Evolutionary conservation across 1,139 yeast genomes (phyloP).

Genomic region (Hemisphaericaspora subhashii): DNA sequence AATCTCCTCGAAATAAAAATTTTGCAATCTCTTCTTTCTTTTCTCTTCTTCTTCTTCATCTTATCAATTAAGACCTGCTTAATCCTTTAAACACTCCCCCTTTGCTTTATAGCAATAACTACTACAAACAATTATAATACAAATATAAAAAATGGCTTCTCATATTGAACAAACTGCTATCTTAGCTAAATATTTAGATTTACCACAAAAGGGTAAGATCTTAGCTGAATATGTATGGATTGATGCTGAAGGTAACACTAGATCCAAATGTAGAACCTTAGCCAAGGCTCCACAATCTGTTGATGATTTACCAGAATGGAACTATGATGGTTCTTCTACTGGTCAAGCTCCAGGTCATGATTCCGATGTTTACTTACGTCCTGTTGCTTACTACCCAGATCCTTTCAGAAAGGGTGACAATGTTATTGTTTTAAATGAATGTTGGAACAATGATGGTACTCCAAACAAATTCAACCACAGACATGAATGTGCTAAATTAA

Average conservation of each 20-base stretch:
- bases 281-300: constrained; percentile 64
- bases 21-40: background rate
- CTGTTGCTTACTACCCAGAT: constrained; percentile 90
- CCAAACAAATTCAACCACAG: constrained; percentile 98
- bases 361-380: constrained; percentile 92
- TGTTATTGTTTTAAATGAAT: constrained; percentile 90
- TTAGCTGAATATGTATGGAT: constrained; percentile 98
- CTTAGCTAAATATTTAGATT: constrained; percentile 76
- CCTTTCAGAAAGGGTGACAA: constrained; percentile 98
- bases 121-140: background rate
- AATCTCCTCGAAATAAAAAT: background rate
- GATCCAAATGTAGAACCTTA: constrained; percentile 93
- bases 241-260: constrained; percentile 86
- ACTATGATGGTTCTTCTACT: constrained; percentile 98
- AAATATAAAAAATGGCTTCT: constrained; percentile 25
- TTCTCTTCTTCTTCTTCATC: background rate
- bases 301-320: constrained; percentile 97
- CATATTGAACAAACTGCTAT: constrained; percentile 71
- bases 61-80: background rate
- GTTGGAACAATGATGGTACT: constrained; percentile 98
- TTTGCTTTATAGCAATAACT: background rate
- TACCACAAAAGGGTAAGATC: constrained; percentile 82
- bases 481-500: constrained; percentile 93
- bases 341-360: constrained; percentile 98
- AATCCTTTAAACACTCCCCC: too few species aligned